These are phyloP conservation scores for Trichoderma simmonsii DNA, from an alignment of 2,329 filamentous ascomycete species.

Conservation along the genomic window DNA sequence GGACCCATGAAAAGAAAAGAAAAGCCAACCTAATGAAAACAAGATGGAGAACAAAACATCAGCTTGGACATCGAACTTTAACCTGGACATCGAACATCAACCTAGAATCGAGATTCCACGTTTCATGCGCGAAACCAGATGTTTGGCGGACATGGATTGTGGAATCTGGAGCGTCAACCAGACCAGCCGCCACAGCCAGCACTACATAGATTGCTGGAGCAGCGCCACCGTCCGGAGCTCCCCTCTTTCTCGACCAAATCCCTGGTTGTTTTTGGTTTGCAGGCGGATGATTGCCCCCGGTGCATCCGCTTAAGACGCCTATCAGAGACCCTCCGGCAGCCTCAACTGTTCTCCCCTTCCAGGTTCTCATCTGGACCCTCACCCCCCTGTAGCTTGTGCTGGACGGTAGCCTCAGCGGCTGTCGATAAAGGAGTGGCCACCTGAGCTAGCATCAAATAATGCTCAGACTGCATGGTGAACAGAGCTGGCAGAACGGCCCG, in stretches of 20 bases:
- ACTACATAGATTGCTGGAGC: neutral
- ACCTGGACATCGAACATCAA: neutral
- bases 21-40: neutral
- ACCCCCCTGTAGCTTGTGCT: neutral
- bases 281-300: slow-evolving; percentile 14
- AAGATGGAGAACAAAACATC: neutral
- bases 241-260: neutral
- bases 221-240: neutral
- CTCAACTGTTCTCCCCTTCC: neutral
- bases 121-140: slow-evolving; percentile 10
- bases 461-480: neutral
- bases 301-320: slow-evolving; percentile 3
- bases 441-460: neutral
- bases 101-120: slow-evolving; percentile 5
- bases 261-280: neutral
- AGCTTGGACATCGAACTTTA: neutral
- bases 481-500: neutral
- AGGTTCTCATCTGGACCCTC: neutral
- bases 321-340: slow-evolving; percentile 4
- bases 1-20: neutral
- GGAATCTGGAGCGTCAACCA: neutral
- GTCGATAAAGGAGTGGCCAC: neutral
- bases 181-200: neutral
- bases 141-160: neutral
- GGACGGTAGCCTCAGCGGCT: slow-evolving; percentile 8